Percentiles rank a stretch among this genome's conserved stretches.
Conservation (phyloP, 306 rosid species). For the Purshia tridentata region DNA sequence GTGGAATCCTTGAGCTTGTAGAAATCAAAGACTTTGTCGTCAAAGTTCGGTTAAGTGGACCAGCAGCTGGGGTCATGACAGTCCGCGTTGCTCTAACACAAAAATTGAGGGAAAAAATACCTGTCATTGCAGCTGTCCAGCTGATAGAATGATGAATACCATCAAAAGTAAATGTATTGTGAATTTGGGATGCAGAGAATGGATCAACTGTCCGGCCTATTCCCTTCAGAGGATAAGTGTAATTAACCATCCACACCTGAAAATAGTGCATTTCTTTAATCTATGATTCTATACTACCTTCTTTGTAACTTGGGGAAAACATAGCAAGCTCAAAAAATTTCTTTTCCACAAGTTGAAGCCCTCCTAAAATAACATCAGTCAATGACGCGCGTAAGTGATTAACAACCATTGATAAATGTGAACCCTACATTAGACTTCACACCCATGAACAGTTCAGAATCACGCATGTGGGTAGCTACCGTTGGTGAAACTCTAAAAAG, state of each 20-base stretch:
- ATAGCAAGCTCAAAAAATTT: neutral
- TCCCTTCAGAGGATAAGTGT: neutral
- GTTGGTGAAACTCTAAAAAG: no score
- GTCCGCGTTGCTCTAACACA: slow-evolving; percentile 94
- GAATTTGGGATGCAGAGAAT: neutral
- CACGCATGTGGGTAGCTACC: no score
- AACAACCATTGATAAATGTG: no score
- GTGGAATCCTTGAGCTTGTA: slow-evolving; percentile 79
- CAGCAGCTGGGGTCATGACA: slow-evolving; percentile 89
- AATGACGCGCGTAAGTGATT: no score
- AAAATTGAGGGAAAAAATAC: slow-evolving; percentile 87
- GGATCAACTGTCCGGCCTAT: neutral
- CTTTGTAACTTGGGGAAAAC: neutral
- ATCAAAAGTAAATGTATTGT: slow-evolving; percentile 17
- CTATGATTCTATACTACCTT: neutral
- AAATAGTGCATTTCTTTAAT: neutral
- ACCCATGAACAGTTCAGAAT: no score
- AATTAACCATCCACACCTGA: neutral
- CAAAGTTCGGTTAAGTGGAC: slow-evolving; percentile 80
- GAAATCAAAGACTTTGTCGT: slow-evolving; percentile 67
- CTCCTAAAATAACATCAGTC: no score
- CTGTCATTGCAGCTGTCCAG: slow-evolving; percentile 85
- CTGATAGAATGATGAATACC: slow-evolving; percentile 55
- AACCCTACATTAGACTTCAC: no score
- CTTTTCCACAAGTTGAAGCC: no score